Evolutionary conservation across 2,329 filamentous ascomycete species (phyloP), one percentile per base, ranked within the genome.

Genomic region (Fusarium siculi): DNA sequence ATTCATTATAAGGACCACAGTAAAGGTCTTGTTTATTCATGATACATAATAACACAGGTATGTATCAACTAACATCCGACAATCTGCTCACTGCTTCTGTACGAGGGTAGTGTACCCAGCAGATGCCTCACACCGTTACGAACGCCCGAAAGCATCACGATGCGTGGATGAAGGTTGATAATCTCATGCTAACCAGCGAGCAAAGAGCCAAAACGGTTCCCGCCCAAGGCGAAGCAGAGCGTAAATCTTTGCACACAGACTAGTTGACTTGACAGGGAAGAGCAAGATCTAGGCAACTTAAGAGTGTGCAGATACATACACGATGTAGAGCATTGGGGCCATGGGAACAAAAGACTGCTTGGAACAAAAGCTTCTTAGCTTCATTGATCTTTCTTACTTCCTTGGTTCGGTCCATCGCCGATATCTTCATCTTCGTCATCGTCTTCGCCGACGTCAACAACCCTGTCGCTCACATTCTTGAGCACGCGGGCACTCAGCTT

Each of bases 191-290:
- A 49, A 70, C 78, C 77, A 59, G 61, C 73, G 70, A 79, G 74
- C 56, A 57, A 75, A 70, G 62, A 77, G 72, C 82, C 88, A 90
- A 89, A 86, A 90, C 88, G 88, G 82, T 77, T 74, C 77, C 74
- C 68, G 78, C 79, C 82, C 83, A 82, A 80, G 82, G 83, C 81
- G 76, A 76, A 79, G 77, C 76, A 81, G 82, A 82, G 84, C 81
- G 78, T 89, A 84, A 66, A 88, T 97, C 87, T 97, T 87, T 93
- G 95, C 95, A 97, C 93, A 91, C 90, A 93, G 95, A 97, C 95
- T 96, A 91, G 95, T 96, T 91, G 92, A 91, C 93, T 95, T 90
- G 90, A 91, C 91, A 96, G 89, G 89, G 93, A 88, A 85, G 85
- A 89, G 87, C 80, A 86, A 82, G 84, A 85, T 90, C 89, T 89